Evolutionary conservation across 371 early-diverging fungal genomes (phyloP).

Genomic region (Batkoa obscura): DNA sequence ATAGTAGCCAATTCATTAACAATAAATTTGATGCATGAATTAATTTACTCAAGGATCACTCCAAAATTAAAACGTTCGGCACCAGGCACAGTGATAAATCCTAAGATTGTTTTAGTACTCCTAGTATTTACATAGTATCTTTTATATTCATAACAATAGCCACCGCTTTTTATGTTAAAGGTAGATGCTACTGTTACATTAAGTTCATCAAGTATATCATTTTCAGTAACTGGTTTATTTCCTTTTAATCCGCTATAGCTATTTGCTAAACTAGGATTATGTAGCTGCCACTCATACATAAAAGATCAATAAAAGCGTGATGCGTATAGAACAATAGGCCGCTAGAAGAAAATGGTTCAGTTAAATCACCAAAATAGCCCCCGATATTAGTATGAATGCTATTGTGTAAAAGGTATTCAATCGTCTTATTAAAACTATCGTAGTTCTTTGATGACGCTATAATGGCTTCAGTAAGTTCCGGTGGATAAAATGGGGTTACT

Average conservation of each 20-base stretch:
- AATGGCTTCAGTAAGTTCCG: background rate
- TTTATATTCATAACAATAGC: constrained; percentile 1
- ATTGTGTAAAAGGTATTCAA: constrained; percentile 1
- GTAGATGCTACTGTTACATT: background rate
- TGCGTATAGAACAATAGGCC: constrained; percentile 2
- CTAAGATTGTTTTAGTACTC: too few species aligned
- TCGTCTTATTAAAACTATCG: background rate
- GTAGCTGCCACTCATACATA: constrained; percentile 2
- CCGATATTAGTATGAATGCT: constrained; percentile 3
- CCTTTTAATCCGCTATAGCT: background rate
- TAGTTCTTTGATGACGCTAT: background rate
- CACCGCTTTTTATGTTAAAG: background rate
- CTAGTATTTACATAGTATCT: background rate
- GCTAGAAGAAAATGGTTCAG: background rate
- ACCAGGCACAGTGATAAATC: too few species aligned
- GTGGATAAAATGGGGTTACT: background rate
- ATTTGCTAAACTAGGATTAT: background rate
- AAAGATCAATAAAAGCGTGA: constrained; percentile 2
- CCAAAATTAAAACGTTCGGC: too few species aligned
- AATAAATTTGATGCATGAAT: too few species aligned
- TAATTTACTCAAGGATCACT: too few species aligned
- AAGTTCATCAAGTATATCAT: background rate
- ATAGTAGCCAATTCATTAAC: too few species aligned
- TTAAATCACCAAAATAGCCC: constrained; percentile 5
- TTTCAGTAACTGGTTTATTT: background rate